phyloP scores from a whole-genome alignment of 2,329 filamentous ascomycete genomes.

The Ophiostoma novo-ulmi region DNA sequence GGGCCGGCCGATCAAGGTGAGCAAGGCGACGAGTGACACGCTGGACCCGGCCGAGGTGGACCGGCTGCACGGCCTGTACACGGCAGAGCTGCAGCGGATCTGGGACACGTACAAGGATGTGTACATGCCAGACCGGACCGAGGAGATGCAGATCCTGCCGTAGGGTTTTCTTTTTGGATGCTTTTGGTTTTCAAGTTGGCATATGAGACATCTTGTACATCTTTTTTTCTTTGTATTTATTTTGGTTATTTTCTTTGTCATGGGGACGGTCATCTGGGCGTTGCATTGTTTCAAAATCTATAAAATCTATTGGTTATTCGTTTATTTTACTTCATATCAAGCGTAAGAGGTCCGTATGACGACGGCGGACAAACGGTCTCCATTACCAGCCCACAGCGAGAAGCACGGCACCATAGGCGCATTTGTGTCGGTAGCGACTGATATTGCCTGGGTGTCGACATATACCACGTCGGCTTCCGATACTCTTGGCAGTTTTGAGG shows the following conservation, averaged over 20 bases:
- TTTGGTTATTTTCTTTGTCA: neutral
- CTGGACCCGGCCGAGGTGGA: slow-evolving; percentile 74
- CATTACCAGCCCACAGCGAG: slow-evolving; percentile 40
- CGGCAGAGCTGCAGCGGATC: slow-evolving; percentile 65
- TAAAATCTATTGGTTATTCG: neutral
- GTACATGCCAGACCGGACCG: slow-evolving; percentile 58
- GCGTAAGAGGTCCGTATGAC: slow-evolving; percentile 29
- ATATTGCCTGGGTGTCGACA: slow-evolving; percentile 18
- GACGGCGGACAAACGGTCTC: slow-evolving; percentile 36
- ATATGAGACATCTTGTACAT: neutral
- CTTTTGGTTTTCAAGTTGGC: neutral
- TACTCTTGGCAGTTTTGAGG: neutral
- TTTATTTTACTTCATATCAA: neutral
- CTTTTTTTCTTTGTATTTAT: neutral
- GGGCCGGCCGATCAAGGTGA: slow-evolving; percentile 71
- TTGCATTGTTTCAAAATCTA: neutral
- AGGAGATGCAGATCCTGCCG: slow-evolving; percentile 60
- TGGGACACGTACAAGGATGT: slow-evolving; percentile 76
- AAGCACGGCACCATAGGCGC: slow-evolving; percentile 39
- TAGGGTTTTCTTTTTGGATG: slow-evolving; percentile 4
- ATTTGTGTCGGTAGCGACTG: neutral
- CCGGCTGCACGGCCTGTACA: slow-evolving; percentile 71
- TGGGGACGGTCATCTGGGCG: neutral
- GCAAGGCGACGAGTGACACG: slow-evolving; percentile 46
- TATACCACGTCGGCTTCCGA: slow-evolving; percentile 23